Base-by-base conservation (phyloP, 345 rosid species). In the Linum trigynum region DNA sequence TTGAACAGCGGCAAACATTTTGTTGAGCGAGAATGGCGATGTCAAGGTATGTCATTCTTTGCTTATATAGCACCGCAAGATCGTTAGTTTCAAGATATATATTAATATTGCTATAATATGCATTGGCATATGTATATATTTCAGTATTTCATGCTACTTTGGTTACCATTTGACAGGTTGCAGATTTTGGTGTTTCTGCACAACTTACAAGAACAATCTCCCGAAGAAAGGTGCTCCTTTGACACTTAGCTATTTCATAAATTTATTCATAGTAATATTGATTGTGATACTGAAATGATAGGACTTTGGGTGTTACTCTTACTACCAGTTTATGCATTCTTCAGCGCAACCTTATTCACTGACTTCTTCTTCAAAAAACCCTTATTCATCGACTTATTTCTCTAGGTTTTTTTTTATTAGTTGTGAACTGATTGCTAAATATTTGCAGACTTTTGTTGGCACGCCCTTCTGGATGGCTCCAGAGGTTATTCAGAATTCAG, bases 381-480 rank as follows among this genome's bases (percentile, higher is more conserved):
- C 53, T 48, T 9, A 48, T 7, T 48, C 53, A 48, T 48, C 8
- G 45, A 41, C 6, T 41, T 41, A 41, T 41, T 0, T 41, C 5
- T 4, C 9, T 8, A 41, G 8, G 14, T 45, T 5, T 45, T 45
- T 45, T 45, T 45, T 7, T 45, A 1, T 35, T 32, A 38, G 62
- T 32, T 10, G 15, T 63, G 50, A 38, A 72, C 85, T 90, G 72
- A 85, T 81, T 74, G 64, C 67, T 75, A 71, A 63, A 76, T 66
- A 66, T 74, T 75, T 69, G 69, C 91, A 95, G 99, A 95, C 99
- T 69, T 89, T 95, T 80, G 98, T 95, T 65, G 99, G 99, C 78
- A 95, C 99, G 45, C 99, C 99, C 70, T 95, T 95, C 80, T 95
- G 99, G 98, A 95, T 95, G 99, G 99, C 99, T 38, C 99, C 99